A percentile compares a stretch with the other conserved stretches of the same genome.
These are phyloP conservation scores for Coelastrella sp. DNA, from an alignment of 139 green algal species.

Conservation along the genomic window DNA sequence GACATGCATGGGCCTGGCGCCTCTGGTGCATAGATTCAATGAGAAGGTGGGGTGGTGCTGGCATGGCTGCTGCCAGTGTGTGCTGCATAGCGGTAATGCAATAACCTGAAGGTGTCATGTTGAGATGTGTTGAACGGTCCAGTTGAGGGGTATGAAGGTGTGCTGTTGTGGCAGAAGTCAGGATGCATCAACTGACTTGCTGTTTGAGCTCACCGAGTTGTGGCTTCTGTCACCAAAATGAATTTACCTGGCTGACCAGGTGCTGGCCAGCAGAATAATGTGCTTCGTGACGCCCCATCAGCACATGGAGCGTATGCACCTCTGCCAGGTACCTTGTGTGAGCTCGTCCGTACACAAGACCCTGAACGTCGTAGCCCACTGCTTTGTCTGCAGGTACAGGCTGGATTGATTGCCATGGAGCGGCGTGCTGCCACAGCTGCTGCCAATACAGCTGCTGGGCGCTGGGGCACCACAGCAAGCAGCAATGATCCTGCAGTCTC, in stretches of 20 bases:
- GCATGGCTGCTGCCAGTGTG: not conserved
- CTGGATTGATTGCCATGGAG: not conserved
- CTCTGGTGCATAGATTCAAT: conserved; percentile 51
- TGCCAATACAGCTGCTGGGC: conserved; percentile 36
- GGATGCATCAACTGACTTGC: too few relatives aligned
- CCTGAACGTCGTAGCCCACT: not conserved
- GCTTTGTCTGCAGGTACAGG: conserved; percentile 20
- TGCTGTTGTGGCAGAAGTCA: not conserved
- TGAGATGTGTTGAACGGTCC: too few relatives aligned
- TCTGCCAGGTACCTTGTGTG: too few relatives aligned
- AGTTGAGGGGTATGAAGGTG: not conserved
- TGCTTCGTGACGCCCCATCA: too few relatives aligned
- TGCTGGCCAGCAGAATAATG: not conserved
- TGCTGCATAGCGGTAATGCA: not conserved
- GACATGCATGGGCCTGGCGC: conserved; percentile 57
- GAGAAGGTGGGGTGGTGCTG: conserved; percentile 53
- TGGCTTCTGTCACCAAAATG: too few relatives aligned
- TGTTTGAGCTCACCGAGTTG: too few relatives aligned
- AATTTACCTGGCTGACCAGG: not conserved
- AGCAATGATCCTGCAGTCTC: not conserved
- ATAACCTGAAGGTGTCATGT: too few relatives aligned
- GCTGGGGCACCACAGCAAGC: conserved; percentile 24
- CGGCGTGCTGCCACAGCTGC: not conserved
- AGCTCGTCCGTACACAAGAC: not conserved
- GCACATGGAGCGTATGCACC: too few relatives aligned